Evolutionary conservation across 495 filamentous ascomycete species (phyloP).

Genomic region (Talaromyces adpressus): DNA sequence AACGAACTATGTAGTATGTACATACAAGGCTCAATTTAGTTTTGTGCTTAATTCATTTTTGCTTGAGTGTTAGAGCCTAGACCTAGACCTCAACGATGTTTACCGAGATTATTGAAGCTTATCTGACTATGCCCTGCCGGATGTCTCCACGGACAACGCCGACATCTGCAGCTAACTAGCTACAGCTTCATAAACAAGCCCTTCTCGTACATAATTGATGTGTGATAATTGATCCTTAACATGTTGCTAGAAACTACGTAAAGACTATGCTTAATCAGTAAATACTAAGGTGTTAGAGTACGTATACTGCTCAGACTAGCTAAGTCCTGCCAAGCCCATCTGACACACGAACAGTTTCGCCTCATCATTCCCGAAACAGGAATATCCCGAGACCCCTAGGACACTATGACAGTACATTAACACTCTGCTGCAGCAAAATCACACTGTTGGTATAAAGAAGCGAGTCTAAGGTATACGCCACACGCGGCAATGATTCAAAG

Average conservation of each 20-base stretch:
- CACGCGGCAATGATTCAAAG: neutral
- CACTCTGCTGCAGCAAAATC: neutral
- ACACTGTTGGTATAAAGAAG: neutral
- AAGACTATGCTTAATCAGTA: neutral
- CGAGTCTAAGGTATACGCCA: neutral
- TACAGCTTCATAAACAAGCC: neutral
- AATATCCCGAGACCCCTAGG: neutral
- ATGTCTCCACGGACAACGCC: neutral
- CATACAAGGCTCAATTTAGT: neutral
- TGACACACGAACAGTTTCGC: neutral
- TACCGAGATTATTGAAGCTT: neutral
- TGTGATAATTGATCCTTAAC: neutral
- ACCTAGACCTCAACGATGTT: neutral
- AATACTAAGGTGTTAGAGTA: neutral
- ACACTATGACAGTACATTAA: neutral
- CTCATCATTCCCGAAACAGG: slow-evolving; percentile 2
- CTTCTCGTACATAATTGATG: neutral
- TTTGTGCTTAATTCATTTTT: neutral
- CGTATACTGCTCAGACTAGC: neutral
- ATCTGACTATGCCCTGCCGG: neutral
- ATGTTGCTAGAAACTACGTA: neutral
- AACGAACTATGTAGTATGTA: too few relatives aligned
- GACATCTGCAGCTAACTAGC: neutral
- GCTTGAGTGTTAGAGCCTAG: neutral
- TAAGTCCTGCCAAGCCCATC: neutral